These are phyloP conservation scores for Cyberlindnera suaveolens DNA, from an alignment of 805 yeast species.

Conservation along the genomic window DNA sequence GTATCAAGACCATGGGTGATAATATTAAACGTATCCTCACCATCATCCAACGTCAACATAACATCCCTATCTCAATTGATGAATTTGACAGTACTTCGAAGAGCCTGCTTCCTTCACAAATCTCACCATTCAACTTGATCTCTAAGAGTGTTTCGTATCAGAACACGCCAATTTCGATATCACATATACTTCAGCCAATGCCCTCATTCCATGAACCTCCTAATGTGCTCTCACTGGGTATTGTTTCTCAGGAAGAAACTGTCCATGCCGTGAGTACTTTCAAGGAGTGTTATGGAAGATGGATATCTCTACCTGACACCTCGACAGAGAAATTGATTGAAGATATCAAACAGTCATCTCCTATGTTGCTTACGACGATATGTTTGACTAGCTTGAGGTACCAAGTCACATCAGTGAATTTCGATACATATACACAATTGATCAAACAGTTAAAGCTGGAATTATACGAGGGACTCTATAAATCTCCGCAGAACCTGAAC, in stretches of 20 bases:
- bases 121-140: conserved; percentile 21
- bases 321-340: conserved; percentile 44
- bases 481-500: conserved; percentile 46
- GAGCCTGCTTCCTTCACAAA: conserved; percentile 24
- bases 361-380: conserved; percentile 60
- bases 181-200: conserved; percentile 11
- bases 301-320: conserved; percentile 65
- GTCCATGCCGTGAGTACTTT: conserved; percentile 48
- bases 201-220: conserved; percentile 17
- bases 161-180: conserved; percentile 13
- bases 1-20: conserved; percentile 4
- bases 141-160: conserved; percentile 15
- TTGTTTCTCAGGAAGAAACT: conserved; percentile 44
- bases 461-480: conserved; percentile 29
- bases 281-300: conserved; percentile 63
- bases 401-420: conserved; percentile 16
- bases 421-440: conserved; percentile 26
- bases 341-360: conserved; percentile 42
- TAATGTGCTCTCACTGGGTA: conserved; percentile 46
- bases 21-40: conserved; percentile 13
- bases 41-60: conserved; percentile 11
- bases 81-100: conserved; percentile 8
- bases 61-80: conserved; percentile 1
- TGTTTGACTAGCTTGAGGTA: conserved; percentile 59
- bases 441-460: conserved; percentile 32